Evolutionary conservation across 2,329 filamentous ascomycete genomes (phyloP), one percentile per base, ranked within the genome.

Genomic region (Claviceps sp.): DNA sequence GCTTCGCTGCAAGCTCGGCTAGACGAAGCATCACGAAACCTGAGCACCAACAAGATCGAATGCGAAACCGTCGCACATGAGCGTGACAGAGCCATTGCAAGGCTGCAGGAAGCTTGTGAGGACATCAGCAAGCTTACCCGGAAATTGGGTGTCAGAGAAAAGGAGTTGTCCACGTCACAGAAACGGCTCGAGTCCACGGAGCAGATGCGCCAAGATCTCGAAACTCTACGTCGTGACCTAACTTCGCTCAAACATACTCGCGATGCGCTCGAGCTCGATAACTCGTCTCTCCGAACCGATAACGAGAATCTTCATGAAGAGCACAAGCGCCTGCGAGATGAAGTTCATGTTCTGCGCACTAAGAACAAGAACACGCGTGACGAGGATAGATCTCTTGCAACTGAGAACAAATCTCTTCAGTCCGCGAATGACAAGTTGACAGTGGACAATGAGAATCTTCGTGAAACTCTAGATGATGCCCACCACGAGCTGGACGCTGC

Each of bases 1-100:
- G 73, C 78, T 47, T 72, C 78, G 20, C 68, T 86, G 40, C 78
- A 84, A 59, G 70, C 74, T 7, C 79, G 78, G 16, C 68, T 87
- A 1, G 79, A 84, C 54, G 74, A 82, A 56, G 73, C 78, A 40
- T 79, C 81, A 51, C 77, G 77, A 45, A 83, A 83, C 60, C 70
- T 78, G 24, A 79, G 75, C 54, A 72, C 79, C n/a, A 72, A 76
- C 38, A 79, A 85, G 49, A 80, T 82, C 50, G 76, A 81, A 55
- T 81, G 77, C 54, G 78, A 83, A 55, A 76, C 80, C 3, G 67
- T 85, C 43, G 72, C 74, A 3, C 73, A 77, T 34, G 84, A 87
- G 64, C 76, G 81, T 34, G 82, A 87, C 57, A 78, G 80, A 47
- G 76, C 84, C 40, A 71, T 84, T 48, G 74, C 74, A 49, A 82